phyloP scores from a whole-genome alignment of 116 monocot species.

The Thalassia testudinum region DNA sequence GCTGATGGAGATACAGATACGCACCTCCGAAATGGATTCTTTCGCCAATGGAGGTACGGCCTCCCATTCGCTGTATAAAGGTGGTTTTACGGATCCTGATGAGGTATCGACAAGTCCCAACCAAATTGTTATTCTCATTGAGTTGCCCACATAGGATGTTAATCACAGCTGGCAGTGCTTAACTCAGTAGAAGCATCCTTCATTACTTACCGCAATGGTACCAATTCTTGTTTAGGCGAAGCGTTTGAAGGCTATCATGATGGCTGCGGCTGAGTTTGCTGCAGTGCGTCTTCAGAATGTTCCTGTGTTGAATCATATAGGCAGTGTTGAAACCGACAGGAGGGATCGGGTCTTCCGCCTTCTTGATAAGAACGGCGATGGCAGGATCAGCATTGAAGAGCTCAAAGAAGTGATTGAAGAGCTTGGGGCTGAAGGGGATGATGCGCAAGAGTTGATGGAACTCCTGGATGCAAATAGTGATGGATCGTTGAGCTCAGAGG shows the following conservation, averaged over 20 bases:
- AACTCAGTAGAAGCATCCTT: too few species aligned
- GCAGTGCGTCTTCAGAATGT: conserved; percentile 68
- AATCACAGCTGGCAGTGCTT: too few species aligned
- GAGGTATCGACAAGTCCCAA: conserved; percentile 64
- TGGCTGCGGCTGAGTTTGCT: conserved; percentile 81
- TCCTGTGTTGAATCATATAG: conserved; percentile 23
- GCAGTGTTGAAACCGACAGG: conserved; percentile 14
- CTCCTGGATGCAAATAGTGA: conserved; percentile 79
- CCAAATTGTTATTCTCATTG: too few species aligned
- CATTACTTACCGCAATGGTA: too few species aligned
- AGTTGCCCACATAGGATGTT: too few species aligned
- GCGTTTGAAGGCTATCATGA: conserved; percentile 58
- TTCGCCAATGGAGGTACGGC: conserved; percentile 65
- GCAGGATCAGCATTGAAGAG: conserved; percentile 85
- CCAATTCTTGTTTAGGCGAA: conserved; percentile 34
- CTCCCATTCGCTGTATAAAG: conserved; percentile 92
- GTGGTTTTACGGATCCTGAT: conserved; percentile 74
- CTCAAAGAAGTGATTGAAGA: conserved; percentile 81
- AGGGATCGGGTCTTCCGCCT: conserved; percentile 40
- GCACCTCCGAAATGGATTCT: conserved; percentile 70
- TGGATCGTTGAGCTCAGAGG: conserved; percentile 77
- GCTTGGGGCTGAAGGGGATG: conserved; percentile 74
- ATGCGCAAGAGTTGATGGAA: conserved; percentile 77
- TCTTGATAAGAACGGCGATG: conserved; percentile 90
- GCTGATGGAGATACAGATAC: conserved; percentile 88